Evolutionary conservation across 129 eudicot genomes (phyloP).

Genomic region (Centrapalus pauciflorus): DNA sequence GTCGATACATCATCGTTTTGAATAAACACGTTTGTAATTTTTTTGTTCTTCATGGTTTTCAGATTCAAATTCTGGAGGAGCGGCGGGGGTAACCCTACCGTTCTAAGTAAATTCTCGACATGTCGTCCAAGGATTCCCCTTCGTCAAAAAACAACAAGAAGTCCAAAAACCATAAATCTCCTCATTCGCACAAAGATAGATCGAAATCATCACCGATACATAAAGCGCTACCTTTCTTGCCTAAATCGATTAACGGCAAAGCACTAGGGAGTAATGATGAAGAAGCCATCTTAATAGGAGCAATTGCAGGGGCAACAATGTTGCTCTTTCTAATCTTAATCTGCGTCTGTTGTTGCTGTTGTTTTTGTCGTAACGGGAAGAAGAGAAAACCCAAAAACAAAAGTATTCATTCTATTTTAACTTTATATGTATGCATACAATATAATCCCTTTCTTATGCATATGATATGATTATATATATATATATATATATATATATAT

Average conservation of each 20-base stretch:
- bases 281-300: conserved; percentile 42
- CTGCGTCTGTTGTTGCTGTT: conserved; percentile 22
- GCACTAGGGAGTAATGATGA: conserved; percentile 9
- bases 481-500: too few relatives aligned
- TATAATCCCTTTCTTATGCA: too few relatives aligned
- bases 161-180: conserved; percentile 5
- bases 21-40: background rate
- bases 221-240: background rate
- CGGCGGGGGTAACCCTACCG: conserved; percentile 34
- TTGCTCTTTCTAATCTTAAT: conserved; percentile 35
- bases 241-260: background rate
- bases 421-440: background rate
- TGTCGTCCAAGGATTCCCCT: conserved; percentile 27
- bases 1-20: background rate
- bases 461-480: background rate
- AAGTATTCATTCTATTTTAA: conserved; percentile 1
- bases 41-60: conserved; percentile 8
- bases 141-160: conserved; percentile 3
- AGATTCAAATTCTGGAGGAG: conserved; percentile 44
- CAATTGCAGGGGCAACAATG: conserved; percentile 42
- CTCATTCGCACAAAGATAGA: background rate
- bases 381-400: background rate
- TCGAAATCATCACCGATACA: conserved; percentile 9
- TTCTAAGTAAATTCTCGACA: conserved; percentile 18
- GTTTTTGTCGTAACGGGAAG: conserved; percentile 7